Evolutionary conservation across 1,139 yeast genomes (phyloP).

Genomic region (Suhomyces choctaworum): DNA sequence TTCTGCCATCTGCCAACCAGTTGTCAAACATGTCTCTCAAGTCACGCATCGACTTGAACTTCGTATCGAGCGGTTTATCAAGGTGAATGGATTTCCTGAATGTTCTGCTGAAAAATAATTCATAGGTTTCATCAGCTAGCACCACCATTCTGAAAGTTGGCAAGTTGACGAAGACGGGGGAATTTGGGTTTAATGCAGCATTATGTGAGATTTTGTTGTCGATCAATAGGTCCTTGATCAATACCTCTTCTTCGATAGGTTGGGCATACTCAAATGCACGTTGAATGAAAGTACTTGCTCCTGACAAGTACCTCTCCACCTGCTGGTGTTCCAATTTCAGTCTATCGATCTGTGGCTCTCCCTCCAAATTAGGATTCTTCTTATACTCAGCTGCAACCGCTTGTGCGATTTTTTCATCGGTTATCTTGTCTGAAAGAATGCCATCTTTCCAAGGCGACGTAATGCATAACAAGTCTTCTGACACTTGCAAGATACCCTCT

Average conservation of each 20-base stretch:
- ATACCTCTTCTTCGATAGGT: slow-evolving; percentile 52
- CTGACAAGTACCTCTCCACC: slow-evolving; percentile 76
- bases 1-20: slow-evolving; percentile 84
- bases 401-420: slow-evolving; percentile 60
- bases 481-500: slow-evolving; percentile 77
- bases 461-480: slow-evolving; percentile 81
- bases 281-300: slow-evolving; percentile 84
- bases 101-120: slow-evolving; percentile 72
- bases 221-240: slow-evolving; percentile 39
- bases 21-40: slow-evolving; percentile 90
- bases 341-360: slow-evolving; percentile 59
- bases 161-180: slow-evolving; percentile 72
- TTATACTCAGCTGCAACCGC: slow-evolving; percentile 63
- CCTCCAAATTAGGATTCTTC: slow-evolving; percentile 36
- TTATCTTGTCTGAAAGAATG: slow-evolving; percentile 55
- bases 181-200: slow-evolving; percentile 77
- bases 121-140: slow-evolving; percentile 91
- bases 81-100: slow-evolving; percentile 67
- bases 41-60: slow-evolving; percentile 55
- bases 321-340: slow-evolving; percentile 69
- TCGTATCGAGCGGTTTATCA: slow-evolving; percentile 51
- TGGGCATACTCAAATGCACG: slow-evolving; percentile 90
- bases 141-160: slow-evolving; percentile 95
- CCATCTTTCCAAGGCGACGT: slow-evolving; percentile 87
- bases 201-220: slow-evolving; percentile 52